phyloP scores from a whole-genome alignment of 805 yeast species.

The Wickerhamiella nectarea region DNA sequence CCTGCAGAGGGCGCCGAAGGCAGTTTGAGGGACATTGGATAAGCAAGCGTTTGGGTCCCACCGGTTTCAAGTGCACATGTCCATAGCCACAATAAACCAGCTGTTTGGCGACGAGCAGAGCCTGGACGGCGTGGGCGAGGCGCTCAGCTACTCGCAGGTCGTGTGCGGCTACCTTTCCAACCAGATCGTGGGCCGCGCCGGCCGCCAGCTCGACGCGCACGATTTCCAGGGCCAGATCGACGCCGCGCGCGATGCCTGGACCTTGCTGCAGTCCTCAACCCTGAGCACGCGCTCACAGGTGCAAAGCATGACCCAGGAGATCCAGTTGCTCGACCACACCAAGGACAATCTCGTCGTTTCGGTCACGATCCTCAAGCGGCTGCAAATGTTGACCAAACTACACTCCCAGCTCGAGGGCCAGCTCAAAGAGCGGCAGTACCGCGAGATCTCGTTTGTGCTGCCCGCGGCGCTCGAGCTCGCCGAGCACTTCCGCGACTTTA shows the following conservation, averaged over 20 bases:
- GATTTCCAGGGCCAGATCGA: constrained; percentile 26
- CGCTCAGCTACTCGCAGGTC: not conserved
- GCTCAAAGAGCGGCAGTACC: constrained; percentile 33
- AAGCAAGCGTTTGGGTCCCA: too few species aligned
- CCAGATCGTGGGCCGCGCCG: not conserved
- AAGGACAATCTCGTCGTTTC: constrained; percentile 72
- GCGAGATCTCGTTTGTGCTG: constrained; percentile 45
- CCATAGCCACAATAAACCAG: not conserved
- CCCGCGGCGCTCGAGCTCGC: constrained; percentile 63
- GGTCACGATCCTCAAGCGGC: constrained; percentile 73
- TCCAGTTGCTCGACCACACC: constrained; percentile 64
- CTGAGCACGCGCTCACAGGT: constrained; percentile 15
- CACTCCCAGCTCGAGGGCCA: constrained; percentile 44
- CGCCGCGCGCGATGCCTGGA: constrained; percentile 3
- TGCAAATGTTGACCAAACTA: constrained; percentile 74
- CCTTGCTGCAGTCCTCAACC: constrained; percentile 14
- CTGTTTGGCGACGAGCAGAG: not conserved
- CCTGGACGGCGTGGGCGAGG: not conserved
- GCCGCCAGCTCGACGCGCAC: constrained; percentile 14
- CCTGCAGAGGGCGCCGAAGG: constrained; percentile 92
- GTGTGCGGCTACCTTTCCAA: not conserved
- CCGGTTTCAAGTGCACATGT: too few species aligned
- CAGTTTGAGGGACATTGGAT: constrained; percentile 39
- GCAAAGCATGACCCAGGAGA: constrained; percentile 50
- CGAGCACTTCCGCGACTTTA: constrained; percentile 61